phyloP scores from a whole-genome alignment of 805 yeast species.

The Starmerella floris region DNA sequence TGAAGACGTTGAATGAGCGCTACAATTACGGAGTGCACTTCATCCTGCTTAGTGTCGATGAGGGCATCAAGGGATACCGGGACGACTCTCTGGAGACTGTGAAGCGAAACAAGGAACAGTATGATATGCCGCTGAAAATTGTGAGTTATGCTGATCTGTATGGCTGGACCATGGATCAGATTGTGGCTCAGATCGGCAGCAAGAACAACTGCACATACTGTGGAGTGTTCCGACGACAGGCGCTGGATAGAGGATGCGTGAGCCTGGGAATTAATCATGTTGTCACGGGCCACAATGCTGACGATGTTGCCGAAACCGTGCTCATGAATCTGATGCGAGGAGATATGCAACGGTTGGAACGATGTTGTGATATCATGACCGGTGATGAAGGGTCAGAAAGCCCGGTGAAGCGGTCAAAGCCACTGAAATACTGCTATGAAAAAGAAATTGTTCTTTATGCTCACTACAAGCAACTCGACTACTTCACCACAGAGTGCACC shows the following conservation, averaged over 20 bases:
- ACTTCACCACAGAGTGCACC: constrained; percentile 92
- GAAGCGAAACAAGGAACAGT: constrained; percentile 78
- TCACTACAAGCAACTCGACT: constrained; percentile 86
- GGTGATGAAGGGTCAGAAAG: constrained; percentile 26
- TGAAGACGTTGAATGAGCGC: constrained; percentile 78
- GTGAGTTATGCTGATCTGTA: constrained; percentile 80
- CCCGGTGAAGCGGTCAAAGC: constrained; percentile 86
- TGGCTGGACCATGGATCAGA: constrained; percentile 98
- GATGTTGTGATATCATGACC: constrained; percentile 76
- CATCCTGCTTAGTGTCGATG: constrained; percentile 78
- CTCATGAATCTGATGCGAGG: constrained; percentile 89
- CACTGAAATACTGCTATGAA: constrained; percentile 89
- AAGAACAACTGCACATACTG: constrained; percentile 94
- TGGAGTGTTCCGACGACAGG: constrained; percentile 94
- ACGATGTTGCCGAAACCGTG: constrained; percentile 97
- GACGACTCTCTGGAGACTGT: constrained; percentile 97
- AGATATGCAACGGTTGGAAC: constrained; percentile 85
- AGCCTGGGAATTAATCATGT: constrained; percentile 75
- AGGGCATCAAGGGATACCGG: constrained; percentile 92
- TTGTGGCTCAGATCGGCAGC: constrained; percentile 86
- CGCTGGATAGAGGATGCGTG: constrained; percentile 89
- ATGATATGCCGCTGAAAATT: constrained; percentile 62
- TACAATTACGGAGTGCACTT: constrained; percentile 78
- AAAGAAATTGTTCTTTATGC: constrained; percentile 96
- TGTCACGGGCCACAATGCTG: constrained; percentile 98